Percentiles rank a stretch among this genome's conserved stretches.
phyloP scores from a whole-genome alignment of 2,329 filamentous ascomycete genomes.

The Penicillium sp. region DNA sequence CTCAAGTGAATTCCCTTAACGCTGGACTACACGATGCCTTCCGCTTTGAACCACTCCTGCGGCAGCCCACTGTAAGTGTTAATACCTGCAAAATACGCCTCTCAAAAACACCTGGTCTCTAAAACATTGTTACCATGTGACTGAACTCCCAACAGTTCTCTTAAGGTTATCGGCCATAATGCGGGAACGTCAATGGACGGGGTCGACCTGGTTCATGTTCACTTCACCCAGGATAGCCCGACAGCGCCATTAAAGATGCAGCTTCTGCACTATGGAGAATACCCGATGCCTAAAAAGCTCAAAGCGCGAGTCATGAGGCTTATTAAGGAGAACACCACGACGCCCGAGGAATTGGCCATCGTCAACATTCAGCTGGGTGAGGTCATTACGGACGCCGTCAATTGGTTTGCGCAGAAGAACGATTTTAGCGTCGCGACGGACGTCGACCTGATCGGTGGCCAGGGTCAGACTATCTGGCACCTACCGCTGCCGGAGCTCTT shows the following conservation, averaged over 20 bases:
- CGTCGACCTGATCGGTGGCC: slow-evolving; percentile 55
- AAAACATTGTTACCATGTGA: not conserved
- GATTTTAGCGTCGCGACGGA: slow-evolving; percentile 33
- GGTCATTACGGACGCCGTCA: slow-evolving; percentile 34
- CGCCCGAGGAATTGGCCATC: slow-evolving; percentile 25
- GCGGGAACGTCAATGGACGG: slow-evolving; percentile 30
- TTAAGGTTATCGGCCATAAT: not conserved
- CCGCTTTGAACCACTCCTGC: not conserved
- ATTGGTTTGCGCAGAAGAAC: slow-evolving; percentile 47
- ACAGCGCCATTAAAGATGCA: slow-evolving; percentile 19
- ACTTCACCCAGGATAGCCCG: slow-evolving; percentile 27
- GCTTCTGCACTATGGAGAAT: slow-evolving; percentile 19
- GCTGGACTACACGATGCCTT: not conserved
- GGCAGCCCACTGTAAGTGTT: not conserved
- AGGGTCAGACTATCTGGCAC: slow-evolving; percentile 57
- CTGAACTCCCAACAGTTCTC: not conserved
- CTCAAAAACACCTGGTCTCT: not conserved
- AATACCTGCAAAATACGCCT: not conserved
- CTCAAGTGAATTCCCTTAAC: not conserved
- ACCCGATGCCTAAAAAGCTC: not conserved
- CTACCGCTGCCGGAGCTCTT: slow-evolving; percentile 49
- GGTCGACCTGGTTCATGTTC: slow-evolving; percentile 23
- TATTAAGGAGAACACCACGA: slow-evolving; percentile 23
- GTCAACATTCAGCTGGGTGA: slow-evolving; percentile 20
- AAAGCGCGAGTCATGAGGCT: slow-evolving; percentile 18